Evolutionary conservation across 2,329 filamentous ascomycete genomes (phyloP), one percentile per base, ranked within the genome.

Genomic region (Intubia oerlemansii): DNA sequence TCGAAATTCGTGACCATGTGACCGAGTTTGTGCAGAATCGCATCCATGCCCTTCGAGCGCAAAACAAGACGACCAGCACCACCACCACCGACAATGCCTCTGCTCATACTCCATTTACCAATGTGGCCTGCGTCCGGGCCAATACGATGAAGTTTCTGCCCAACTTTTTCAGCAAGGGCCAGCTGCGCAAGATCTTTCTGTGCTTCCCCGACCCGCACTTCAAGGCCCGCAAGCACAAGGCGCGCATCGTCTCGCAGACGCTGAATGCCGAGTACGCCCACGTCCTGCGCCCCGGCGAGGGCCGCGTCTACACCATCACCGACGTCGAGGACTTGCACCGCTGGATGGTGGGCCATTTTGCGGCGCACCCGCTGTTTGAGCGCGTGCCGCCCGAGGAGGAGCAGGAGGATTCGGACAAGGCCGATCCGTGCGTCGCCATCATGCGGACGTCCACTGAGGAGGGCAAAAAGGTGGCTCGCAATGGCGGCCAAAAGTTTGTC

Each of bases 71-170:
- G 5, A 20, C 19, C 8, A 7, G 13, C n/a, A 25, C n/a, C 25
- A 27, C n/a, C 25, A 8, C 12, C 25, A 6, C 4, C 25, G 4
- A 11, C 17, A 21, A 21, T 8, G n/a, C 8, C 19, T 8, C 19
- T 8, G 19, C n/a, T 8, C 19, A 21, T 7, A 13, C 32, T 5
- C 45, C 47, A 17, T 95, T 81, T 49, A 75, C 90, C 45, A 98
- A 98, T 48, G 74, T 85, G 30, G 72, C 77, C 19, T 90, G 81
- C 45, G 58, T 98, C 27, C 74, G 88, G 36, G 79, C 80, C 39
- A 98, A 98, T 55, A 80, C 81, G 5, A 98, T 98, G 88, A 98
- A 98, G 49, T 98, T 95, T 51, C 59, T 98, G n/a, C 85, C 90
- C 36, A 95, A 98, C 47, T 92, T 93, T 59, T 95, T 98, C 59